A percentile compares a stretch with the other conserved stretches of the same genome.
Evolutionary conservation across 2,329 filamentous ascomycete genomes (phyloP).

Genomic region (Sclerotinia subarctica): DNA sequence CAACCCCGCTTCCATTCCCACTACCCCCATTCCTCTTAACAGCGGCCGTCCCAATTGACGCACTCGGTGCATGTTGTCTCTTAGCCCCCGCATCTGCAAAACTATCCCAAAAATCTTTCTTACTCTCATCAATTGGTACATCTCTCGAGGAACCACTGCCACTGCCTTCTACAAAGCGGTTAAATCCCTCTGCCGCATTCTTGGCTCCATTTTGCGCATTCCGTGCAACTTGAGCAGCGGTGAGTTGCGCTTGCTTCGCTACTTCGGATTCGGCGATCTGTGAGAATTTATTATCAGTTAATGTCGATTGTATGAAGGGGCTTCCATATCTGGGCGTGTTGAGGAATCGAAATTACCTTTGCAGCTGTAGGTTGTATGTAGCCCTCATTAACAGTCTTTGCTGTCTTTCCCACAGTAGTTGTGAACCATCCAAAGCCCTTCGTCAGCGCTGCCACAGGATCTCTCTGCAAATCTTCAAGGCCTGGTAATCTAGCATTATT

Average conservation of each 20-base stretch:
- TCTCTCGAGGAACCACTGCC: conserved; percentile 41
- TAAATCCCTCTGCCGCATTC: conserved; percentile 75
- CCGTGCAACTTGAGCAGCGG: conserved; percentile 64
- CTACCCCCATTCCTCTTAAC: conserved; percentile 34
- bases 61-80: conserved; percentile 22
- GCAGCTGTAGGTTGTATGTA: conserved; percentile 92
- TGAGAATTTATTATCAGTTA: neutral
- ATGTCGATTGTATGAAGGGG: neutral
- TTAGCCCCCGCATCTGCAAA: conserved; percentile 57
- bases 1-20: conserved; percentile 18
- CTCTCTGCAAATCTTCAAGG: conserved; percentile 85
- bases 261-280: conserved; percentile 79
- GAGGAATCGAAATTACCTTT: conserved; percentile 55
- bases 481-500: conserved; percentile 55
- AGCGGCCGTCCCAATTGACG: conserved; percentile 36
- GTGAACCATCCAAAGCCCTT: conserved; percentile 96
- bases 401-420: conserved; percentile 81
- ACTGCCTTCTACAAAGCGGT: conserved; percentile 78
- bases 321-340: neutral
- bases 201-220: conserved; percentile 67
- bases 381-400: conserved; percentile 84
- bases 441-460: conserved; percentile 81
- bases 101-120: conserved; percentile 87
- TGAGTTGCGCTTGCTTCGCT: conserved; percentile 61
- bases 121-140: conserved; percentile 56